phyloP scores from a whole-genome alignment of 192 early-diverging fungal species.

The Spizellomyces sp. region DNA sequence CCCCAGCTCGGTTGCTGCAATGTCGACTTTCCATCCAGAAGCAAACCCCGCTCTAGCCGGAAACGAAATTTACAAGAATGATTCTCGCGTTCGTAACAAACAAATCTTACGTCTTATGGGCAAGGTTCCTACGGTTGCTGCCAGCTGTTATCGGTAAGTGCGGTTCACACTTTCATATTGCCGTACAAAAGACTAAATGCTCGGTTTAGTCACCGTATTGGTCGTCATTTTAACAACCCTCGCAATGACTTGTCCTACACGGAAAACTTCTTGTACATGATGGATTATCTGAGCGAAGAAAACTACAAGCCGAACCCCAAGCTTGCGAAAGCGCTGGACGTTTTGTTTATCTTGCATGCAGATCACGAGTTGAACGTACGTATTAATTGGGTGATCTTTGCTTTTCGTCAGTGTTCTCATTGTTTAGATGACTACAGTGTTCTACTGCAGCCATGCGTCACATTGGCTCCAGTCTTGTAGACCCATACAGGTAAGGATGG shows the following conservation, averaged over 20 bases:
- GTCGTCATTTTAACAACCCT: conserved; percentile 49
- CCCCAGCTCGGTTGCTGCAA: conserved; percentile 43
- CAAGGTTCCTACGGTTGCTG: conserved; percentile 68
- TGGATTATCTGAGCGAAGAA: conserved; percentile 60
- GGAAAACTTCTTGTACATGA: conserved; percentile 67
- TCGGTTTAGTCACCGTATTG: conserved; percentile 51
- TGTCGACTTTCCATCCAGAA: conserved; percentile 71
- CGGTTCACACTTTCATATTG: neutral
- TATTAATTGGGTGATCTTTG: neutral
- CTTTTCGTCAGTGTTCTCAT: neutral
- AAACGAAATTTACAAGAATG: conserved; percentile 44
- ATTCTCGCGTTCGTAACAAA: conserved; percentile 53
- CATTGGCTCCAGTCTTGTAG: conserved; percentile 60
- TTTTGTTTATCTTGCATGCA: conserved; percentile 70
- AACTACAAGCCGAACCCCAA: conserved; percentile 60
- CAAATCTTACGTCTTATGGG: conserved; percentile 68
- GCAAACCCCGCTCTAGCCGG: conserved; percentile 66
- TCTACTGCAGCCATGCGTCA: conserved; percentile 66
- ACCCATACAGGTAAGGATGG: conserved; percentile 44
- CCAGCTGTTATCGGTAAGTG: conserved; percentile 33
- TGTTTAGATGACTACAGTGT: conserved; percentile 13
- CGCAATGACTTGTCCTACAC: conserved; percentile 55
- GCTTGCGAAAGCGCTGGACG: conserved; percentile 61
- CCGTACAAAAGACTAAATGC: conserved; percentile 34
- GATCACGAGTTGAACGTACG: conserved; percentile 53